phyloP scores from a whole-genome alignment of 179 eudicot genomes.

The Patellifolia procumbens region DNA sequence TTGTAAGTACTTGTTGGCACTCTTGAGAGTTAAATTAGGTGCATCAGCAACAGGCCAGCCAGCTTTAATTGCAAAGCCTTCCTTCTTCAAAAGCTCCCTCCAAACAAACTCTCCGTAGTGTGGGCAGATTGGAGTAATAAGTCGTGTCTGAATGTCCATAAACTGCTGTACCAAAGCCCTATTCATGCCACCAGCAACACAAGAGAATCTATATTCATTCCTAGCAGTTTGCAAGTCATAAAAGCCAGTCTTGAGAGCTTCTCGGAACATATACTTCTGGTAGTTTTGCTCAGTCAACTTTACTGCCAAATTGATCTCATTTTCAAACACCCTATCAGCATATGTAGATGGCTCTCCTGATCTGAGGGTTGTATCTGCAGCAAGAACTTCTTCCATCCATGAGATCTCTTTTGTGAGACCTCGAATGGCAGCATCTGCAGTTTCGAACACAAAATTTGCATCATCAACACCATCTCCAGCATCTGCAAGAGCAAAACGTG shows the following conservation, averaged over 20 bases:
- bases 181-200: conserved; percentile 77
- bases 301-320: conserved; percentile 77
- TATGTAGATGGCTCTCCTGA: conserved; percentile 58
- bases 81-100: conserved; percentile 72
- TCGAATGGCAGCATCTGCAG: conserved; percentile 86
- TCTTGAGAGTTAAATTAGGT: conserved; percentile 70
- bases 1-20: conserved; percentile 74
- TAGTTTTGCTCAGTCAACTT: conserved; percentile 68
- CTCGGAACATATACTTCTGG: conserved; percentile 68
- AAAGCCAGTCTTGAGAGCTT: conserved; percentile 86
- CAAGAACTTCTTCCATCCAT: conserved; percentile 86
- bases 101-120: conserved; percentile 79
- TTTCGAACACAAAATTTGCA: conserved; percentile 88
- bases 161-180: conserved; percentile 59
- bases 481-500: conserved; percentile 83
- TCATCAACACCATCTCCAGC: conserved; percentile 98
- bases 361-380: conserved; percentile 60
- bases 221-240: conserved; percentile 88
- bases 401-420: conserved; percentile 77
- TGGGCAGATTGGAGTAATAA: conserved; percentile 81
- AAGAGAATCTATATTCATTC: conserved; percentile 82
- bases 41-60: conserved; percentile 70
- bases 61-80: conserved; percentile 68
- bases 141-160: conserved; percentile 83
- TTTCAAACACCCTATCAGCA: conserved; percentile 79